A percentile compares a stretch with the other conserved stretches of the same genome.
These are phyloP conservation scores for Phytophthora pistaciae DNA, from an alignment of 352 stramenopile genomes.

Conservation along the genomic window DNA sequence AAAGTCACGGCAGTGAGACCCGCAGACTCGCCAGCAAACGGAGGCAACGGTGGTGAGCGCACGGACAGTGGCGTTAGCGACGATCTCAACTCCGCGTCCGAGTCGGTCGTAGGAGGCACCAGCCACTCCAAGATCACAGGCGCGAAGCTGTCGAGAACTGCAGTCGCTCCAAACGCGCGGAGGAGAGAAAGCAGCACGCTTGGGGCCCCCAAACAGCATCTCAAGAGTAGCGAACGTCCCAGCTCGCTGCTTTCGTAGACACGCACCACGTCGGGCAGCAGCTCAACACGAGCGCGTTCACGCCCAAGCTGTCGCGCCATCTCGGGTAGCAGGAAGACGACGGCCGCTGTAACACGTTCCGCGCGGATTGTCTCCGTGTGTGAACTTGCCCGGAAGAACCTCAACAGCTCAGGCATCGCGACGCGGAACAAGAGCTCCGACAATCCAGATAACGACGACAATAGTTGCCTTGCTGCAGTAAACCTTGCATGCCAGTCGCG, in stretches of 20 bases:
- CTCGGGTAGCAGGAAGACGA: slow-evolving; percentile 65
- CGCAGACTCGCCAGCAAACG: slow-evolving; percentile 60
- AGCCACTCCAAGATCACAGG: slow-evolving; percentile 80
- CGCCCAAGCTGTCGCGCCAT: slow-evolving; percentile 55
- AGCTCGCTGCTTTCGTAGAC: slow-evolving; percentile 70
- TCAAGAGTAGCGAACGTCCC: slow-evolving; percentile 26
- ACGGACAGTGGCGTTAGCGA: slow-evolving; percentile 26
- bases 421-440: slow-evolving; percentile 55
- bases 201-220: slow-evolving; percentile 55
- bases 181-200: slow-evolving; percentile 58
- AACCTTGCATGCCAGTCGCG: slow-evolving; percentile 59
- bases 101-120: slow-evolving; percentile 30
- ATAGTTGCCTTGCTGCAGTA: slow-evolving; percentile 30
- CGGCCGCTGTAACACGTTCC: slow-evolving; percentile 57
- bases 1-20: slow-evolving; percentile 53
- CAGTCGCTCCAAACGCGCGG: slow-evolving; percentile 52
- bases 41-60: slow-evolving; percentile 12
- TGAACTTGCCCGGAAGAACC: slow-evolving; percentile 58
- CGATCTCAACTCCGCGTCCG: slow-evolving; percentile 17
- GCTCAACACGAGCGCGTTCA: slow-evolving; percentile 35
- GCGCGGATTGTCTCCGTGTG: slow-evolving; percentile 51
- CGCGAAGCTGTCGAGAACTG: slow-evolving; percentile 63
- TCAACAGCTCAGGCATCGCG: slow-evolving; percentile 56
- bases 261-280: slow-evolving; percentile 57
- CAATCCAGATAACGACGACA: slow-evolving; percentile 54